Evolutionary conservation across 1,284 basidiomycete genomes (phyloP).

Genomic region (Phaffia rhodozyma): DNA sequence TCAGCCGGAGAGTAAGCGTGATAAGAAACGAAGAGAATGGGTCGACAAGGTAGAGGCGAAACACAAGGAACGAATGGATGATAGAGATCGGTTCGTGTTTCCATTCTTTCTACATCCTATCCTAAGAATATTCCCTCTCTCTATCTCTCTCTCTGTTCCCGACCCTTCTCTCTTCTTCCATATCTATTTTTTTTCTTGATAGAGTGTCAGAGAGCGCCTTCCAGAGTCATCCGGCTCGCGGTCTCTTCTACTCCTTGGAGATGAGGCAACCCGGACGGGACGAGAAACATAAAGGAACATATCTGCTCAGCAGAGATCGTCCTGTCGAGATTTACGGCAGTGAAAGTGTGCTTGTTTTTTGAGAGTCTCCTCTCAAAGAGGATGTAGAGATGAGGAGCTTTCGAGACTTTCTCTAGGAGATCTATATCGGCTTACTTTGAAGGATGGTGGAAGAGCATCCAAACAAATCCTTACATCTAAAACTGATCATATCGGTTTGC

Average conservation of each 20-base stretch:
- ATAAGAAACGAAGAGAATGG: conserved; percentile 40
- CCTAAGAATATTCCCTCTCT: neutral
- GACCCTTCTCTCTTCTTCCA: neutral
- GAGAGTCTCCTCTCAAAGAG: no score
- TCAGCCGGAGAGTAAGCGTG: conserved; percentile 35
- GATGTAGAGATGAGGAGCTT: no score
- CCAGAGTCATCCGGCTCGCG: no score
- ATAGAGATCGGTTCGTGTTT: conserved; percentile 37
- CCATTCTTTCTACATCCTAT: neutral
- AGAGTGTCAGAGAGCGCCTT: no score
- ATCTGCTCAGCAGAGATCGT: no score
- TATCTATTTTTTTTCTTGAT: no score
- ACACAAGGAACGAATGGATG: conserved; percentile 38
- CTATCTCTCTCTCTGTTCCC: neutral
- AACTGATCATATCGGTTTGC: neutral
- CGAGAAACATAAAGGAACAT: no score
- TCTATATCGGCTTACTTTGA: neutral
- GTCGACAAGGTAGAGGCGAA: conserved; percentile 40
- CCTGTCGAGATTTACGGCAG: no score
- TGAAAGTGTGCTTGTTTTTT: no score
- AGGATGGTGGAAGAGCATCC: neutral
- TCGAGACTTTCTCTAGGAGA: neutral
- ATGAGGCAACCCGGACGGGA: no score
- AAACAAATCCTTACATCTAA: no score
- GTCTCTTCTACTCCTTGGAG: no score